These are phyloP conservation scores for Staphylotrichum longicolle DNA, from an alignment of 495 filamentous ascomycete species.

Conservation along the genomic window DNA sequence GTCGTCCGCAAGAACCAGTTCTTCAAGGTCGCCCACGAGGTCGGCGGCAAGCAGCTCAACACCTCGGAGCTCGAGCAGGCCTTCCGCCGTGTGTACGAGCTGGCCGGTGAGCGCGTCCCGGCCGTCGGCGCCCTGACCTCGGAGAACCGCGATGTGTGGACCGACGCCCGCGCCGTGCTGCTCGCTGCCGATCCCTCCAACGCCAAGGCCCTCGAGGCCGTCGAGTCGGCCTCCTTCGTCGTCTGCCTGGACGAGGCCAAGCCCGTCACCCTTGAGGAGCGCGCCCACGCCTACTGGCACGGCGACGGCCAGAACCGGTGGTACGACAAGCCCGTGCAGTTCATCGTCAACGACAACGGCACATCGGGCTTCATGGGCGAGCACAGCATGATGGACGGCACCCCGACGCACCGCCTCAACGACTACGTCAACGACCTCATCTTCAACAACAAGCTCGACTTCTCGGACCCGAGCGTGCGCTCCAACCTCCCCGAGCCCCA, in stretches of 20 bases:
- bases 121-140: constrained; percentile 83
- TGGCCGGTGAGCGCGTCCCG: constrained; percentile 62
- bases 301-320: constrained; percentile 94
- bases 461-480: constrained; percentile 69
- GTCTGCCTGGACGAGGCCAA: constrained; percentile 92
- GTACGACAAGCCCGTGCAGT: constrained; percentile 98
- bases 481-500: constrained; percentile 80
- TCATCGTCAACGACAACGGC: constrained; percentile 97
- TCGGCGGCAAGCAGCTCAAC: constrained; percentile 79
- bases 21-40: constrained; percentile 77
- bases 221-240: constrained; percentile 89
- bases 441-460: constrained; percentile 86
- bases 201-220: constrained; percentile 67
- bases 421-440: constrained; percentile 89
- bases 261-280: constrained; percentile 92
- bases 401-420: constrained; percentile 92
- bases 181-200: constrained; percentile 74
- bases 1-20: constrained; percentile 94
- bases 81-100: constrained; percentile 81
- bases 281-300: constrained; percentile 96
- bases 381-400: constrained; percentile 99
- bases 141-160: constrained; percentile 92
- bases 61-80: constrained; percentile 83
- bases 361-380: constrained; percentile 97
- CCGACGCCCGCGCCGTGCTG: constrained; percentile 75